These are phyloP conservation scores for Silene conica DNA, from an alignment of 148 eudicot genomes.

Conservation along the genomic window DNA sequence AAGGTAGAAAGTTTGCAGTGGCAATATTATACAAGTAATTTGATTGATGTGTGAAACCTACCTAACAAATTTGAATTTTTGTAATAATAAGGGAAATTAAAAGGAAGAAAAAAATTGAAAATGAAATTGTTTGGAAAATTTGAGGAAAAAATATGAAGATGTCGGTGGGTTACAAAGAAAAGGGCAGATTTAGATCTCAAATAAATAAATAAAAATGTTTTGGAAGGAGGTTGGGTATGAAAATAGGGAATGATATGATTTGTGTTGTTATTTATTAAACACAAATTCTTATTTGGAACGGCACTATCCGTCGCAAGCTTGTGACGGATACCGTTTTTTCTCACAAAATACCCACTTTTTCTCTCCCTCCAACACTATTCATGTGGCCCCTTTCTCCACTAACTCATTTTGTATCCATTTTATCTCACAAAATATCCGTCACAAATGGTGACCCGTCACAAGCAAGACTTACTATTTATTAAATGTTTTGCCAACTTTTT, in stretches of 20 bases:
- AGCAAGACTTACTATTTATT: too few species aligned
- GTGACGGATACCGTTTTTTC: too few species aligned
- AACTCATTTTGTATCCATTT: too few species aligned
- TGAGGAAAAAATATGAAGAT: neutral
- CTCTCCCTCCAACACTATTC: too few species aligned
- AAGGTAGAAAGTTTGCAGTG: constrained; percentile 4
- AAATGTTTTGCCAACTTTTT: too few species aligned
- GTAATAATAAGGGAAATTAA: neutral
- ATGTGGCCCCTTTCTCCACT: too few species aligned
- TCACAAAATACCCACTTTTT: too few species aligned
- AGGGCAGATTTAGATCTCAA: constrained; percentile 25
- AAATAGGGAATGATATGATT: neutral
- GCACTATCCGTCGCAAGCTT: too few species aligned
- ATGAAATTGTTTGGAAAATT: neutral
- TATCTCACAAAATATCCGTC: too few species aligned
- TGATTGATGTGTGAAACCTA: neutral
- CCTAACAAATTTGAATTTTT: neutral
- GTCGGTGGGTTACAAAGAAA: constrained; percentile 23
- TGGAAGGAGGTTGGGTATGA: neutral
- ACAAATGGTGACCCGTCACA: too few species aligned
- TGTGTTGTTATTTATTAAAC: too few species aligned
- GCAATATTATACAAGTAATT: neutral
- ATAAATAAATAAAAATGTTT: neutral
- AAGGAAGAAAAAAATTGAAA: neutral
- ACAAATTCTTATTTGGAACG: too few species aligned